Conservation (phyloP, 2,329 filamentous ascomycete species). For the Ceratocystis ficicola region DNA sequence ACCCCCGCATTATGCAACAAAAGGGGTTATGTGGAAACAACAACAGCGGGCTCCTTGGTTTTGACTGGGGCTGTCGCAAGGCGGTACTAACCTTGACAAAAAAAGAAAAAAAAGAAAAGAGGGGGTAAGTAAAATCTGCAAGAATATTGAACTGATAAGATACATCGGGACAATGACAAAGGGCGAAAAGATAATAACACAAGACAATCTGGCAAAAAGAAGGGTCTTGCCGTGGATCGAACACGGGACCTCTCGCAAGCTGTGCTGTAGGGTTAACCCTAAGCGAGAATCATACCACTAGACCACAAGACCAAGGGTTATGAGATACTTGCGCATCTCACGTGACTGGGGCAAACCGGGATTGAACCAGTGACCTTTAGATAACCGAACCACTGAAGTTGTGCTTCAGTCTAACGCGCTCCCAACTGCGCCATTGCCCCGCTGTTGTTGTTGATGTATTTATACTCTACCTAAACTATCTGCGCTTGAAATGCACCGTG, state of each 20-base stretch:
- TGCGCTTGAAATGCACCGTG: no score
- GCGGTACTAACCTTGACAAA: not conserved
- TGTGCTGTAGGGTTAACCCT: slow-evolving; percentile 37
- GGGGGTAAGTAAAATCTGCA: not conserved
- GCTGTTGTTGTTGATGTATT: no score
- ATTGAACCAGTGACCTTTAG: slow-evolving; percentile 23
- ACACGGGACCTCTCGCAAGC: slow-evolving; percentile 25
- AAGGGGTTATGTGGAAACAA: not conserved
- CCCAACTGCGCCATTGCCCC: slow-evolving; percentile 23
- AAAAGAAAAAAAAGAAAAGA: slow-evolving; percentile 8
- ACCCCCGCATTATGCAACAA: slow-evolving; percentile 18
- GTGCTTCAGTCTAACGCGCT: slow-evolving; percentile 22
- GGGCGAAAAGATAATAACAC: not conserved
- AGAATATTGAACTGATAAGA: not conserved
- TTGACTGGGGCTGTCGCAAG: no score
- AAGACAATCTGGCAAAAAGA: not conserved
- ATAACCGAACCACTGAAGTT: slow-evolving; percentile 22
- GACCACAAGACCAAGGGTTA: slow-evolving; percentile 39
- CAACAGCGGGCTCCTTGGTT: no score
- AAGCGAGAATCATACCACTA: slow-evolving; percentile 63
- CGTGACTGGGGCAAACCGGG: slow-evolving; percentile 21
- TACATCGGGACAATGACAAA: not conserved
- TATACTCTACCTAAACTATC: no score
- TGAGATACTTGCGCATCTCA: not conserved
- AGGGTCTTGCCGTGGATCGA: slow-evolving; percentile 25